These are phyloP conservation scores for Candida tunisiensis DNA, from an alignment of 1,139 yeast species.

Conservation along the genomic window DNA sequence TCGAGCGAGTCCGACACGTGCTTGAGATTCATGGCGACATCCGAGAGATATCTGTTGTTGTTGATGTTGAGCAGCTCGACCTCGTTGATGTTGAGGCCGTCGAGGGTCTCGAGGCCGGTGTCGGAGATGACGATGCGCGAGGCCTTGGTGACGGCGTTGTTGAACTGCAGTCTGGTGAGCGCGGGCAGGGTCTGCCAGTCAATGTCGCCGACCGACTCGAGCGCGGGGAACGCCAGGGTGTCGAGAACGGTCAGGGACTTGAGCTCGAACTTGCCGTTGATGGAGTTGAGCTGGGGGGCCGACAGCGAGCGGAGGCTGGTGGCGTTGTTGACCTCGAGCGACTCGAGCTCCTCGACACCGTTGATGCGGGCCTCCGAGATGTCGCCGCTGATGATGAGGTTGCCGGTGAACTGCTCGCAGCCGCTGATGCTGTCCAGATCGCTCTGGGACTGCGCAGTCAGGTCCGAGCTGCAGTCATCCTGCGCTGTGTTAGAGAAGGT, in stretches of 20 bases:
- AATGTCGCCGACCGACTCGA: conserved; percentile 68
- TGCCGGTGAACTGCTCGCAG: conserved; percentile 74
- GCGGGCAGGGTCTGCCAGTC: conserved; percentile 76
- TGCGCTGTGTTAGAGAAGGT: too few relatives aligned
- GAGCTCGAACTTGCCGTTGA: conserved; percentile 53
- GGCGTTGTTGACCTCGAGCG: conserved; percentile 48
- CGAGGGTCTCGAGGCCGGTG: conserved; percentile 63
- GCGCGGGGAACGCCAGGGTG: conserved; percentile 58
- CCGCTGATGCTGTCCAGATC: conserved; percentile 58
- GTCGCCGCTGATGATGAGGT: conserved; percentile 50
- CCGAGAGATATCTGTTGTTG: conserved; percentile 68
- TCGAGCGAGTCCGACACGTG: conserved; percentile 59
- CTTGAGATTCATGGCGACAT: conserved; percentile 54
- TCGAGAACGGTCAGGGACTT: conserved; percentile 49
- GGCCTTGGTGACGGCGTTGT: conserved; percentile 61
- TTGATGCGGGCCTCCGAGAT: conserved; percentile 33
- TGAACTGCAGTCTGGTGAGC: conserved; percentile 49
- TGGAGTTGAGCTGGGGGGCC: conserved; percentile 65
- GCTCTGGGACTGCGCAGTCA: conserved; percentile 40
- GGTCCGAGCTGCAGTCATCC: conserved; percentile 3
- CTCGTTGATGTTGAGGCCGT: conserved; percentile 62
- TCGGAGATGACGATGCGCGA: conserved; percentile 63
- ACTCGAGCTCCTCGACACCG: conserved; percentile 47
- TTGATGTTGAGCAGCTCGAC: conserved; percentile 70
- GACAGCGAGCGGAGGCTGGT: conserved; percentile 42